phyloP scores from a whole-genome alignment of 495 filamentous ascomycete species.

The Lophium mytilinum region DNA sequence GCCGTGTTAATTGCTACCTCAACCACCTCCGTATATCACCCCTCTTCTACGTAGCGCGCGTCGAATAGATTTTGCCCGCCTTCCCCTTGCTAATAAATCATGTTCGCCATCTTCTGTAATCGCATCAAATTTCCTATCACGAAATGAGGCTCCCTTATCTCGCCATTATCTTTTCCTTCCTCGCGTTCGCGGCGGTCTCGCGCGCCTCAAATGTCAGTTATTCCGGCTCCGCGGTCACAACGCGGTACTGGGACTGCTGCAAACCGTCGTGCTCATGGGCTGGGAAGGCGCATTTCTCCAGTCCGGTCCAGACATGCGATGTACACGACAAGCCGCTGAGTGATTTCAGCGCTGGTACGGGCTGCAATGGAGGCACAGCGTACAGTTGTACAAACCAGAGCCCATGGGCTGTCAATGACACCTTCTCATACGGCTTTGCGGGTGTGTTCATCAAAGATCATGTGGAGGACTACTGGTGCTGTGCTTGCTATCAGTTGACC shows the following conservation, averaged over 20 bases:
- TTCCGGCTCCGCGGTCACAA: slow-evolving; percentile 35
- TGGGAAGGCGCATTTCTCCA: slow-evolving; percentile 42
- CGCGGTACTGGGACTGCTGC: slow-evolving; percentile 65
- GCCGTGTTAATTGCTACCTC: no score
- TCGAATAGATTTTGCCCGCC: neutral
- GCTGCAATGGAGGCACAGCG: slow-evolving; percentile 46
- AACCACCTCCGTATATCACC: no score
- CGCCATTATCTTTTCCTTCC: no score
- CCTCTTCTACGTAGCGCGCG: neutral
- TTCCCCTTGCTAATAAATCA: no score
- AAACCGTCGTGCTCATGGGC: slow-evolving; percentile 61
- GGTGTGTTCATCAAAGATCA: slow-evolving; percentile 47
- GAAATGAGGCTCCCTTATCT: no score
- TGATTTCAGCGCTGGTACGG: slow-evolving; percentile 29
- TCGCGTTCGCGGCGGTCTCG: no score
- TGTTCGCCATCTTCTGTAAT: no score
- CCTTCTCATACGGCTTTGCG: slow-evolving; percentile 54
- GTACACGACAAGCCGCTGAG: slow-evolving; percentile 43
- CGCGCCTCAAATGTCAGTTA: no score
- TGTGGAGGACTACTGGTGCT: slow-evolving; percentile 53
- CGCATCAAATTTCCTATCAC: no score
- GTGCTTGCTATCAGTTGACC: slow-evolving; percentile 52
- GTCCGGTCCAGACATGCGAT: slow-evolving; percentile 48
- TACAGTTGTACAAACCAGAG: slow-evolving; percentile 54
- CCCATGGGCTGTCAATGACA: slow-evolving; percentile 55